phyloP scores from a whole-genome alignment of 352 stramenopile species.

The Phytophthora pini region DNA sequence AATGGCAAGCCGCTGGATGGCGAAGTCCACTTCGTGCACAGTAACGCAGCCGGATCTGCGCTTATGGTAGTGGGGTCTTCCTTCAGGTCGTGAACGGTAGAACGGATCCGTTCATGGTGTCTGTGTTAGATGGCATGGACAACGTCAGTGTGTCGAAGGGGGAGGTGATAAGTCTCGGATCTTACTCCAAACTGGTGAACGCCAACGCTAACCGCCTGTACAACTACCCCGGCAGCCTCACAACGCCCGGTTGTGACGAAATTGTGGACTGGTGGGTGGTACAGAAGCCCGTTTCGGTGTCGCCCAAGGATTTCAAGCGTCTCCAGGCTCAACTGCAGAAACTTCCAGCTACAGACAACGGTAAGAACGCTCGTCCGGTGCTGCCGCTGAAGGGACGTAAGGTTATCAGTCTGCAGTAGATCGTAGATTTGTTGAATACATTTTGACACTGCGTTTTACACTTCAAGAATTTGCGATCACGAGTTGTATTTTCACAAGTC shows the following conservation, averaged over 20 bases:
- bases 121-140: slow-evolving; percentile 33
- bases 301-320: slow-evolving; percentile 28
- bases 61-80: slow-evolving; percentile 48
- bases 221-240: slow-evolving; percentile 69
- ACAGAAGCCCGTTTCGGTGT: slow-evolving; percentile 45
- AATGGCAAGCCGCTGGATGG: slow-evolving; percentile 38
- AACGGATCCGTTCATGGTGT: slow-evolving; percentile 35
- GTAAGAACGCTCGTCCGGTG: slow-evolving; percentile 22
- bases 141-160: slow-evolving; percentile 10
- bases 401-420: slow-evolving; percentile 12
- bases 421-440: background rate
- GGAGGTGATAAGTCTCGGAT: too few species aligned
- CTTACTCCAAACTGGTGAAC: background rate
- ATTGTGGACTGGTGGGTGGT: slow-evolving; percentile 67
- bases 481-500: slow-evolving; percentile 2
- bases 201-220: slow-evolving; percentile 13
- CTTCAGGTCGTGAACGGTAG: slow-evolving; percentile 14
- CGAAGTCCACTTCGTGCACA: slow-evolving; percentile 58
- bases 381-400: slow-evolving; percentile 38
- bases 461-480: background rate
- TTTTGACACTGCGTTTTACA: too few species aligned
- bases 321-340: slow-evolving; percentile 28
- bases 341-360: slow-evolving; percentile 33
- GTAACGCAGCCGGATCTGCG: slow-evolving; percentile 22
- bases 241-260: slow-evolving; percentile 54